Conservation (phyloP, 495 filamentous ascomycete species). For the Rostrohypoxylon terebratum region DNA sequence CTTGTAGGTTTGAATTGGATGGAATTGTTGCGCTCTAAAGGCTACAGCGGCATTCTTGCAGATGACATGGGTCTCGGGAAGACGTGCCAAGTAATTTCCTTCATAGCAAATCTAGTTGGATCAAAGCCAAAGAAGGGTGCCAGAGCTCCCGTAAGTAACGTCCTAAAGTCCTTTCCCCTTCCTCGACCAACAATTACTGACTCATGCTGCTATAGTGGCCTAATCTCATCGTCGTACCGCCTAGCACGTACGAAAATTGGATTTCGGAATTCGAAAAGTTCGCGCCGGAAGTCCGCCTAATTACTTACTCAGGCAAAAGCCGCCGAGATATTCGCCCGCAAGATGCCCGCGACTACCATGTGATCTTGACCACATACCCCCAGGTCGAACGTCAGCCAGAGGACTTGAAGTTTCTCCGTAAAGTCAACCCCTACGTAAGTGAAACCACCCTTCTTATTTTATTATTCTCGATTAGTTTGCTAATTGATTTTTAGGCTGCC, state of each 20-base stretch:
- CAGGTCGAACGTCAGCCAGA: constrained; percentile 55
- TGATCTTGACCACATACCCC: constrained; percentile 89
- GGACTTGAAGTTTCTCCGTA: constrained; percentile 55
- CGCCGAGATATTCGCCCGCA: constrained; percentile 74
- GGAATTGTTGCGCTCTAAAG: constrained; percentile 77
- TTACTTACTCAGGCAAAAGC: constrained; percentile 80
- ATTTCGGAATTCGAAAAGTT: constrained; percentile 89
- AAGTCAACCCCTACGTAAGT: constrained; percentile 60
- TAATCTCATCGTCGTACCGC: constrained; percentile 89
- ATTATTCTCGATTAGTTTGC: not conserved
- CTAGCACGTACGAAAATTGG: constrained; percentile 96
- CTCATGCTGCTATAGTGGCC: constrained; percentile 60
- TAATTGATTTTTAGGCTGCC: constrained; percentile 58
- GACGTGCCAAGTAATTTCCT: constrained; percentile 95
- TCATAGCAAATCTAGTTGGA: constrained; percentile 84
- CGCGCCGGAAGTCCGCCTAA: constrained; percentile 77
- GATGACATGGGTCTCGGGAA: constrained; percentile 99
- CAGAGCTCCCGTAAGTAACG: not conserved
- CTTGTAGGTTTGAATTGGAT: constrained; percentile 96
- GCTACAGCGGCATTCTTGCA: constrained; percentile 87
- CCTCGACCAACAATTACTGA: not conserved
- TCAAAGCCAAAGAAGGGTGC: constrained; percentile 42
- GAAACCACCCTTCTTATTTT: constrained; percentile 5
- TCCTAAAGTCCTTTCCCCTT: not conserved
- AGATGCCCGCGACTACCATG: constrained; percentile 69